These are phyloP conservation scores for Helicostylum pulchrum DNA, from an alignment of 192 early-diverging fungal species.

Conservation along the genomic window DNA sequence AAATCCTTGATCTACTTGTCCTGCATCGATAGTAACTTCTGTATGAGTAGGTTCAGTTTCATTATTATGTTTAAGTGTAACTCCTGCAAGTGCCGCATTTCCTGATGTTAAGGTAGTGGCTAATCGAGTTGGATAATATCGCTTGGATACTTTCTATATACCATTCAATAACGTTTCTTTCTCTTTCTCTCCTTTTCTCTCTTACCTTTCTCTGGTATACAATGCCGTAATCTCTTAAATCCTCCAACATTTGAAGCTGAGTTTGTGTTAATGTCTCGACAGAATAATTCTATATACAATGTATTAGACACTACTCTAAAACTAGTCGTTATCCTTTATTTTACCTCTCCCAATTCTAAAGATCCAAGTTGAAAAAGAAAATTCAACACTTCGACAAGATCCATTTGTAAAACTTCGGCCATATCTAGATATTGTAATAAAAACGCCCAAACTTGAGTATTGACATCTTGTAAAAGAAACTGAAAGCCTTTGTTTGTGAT, in stretches of 20 bases:
- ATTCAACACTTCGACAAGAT: slow-evolving; percentile 90
- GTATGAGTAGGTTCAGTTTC: slow-evolving; percentile 22
- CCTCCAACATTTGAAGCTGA: slow-evolving; percentile 81
- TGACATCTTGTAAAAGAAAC: slow-evolving; percentile 90
- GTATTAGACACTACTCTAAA: neutral
- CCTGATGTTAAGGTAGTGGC: slow-evolving; percentile 90
- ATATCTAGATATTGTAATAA: slow-evolving; percentile 89
- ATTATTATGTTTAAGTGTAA: slow-evolving; percentile 32
- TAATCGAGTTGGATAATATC: slow-evolving; percentile 91
- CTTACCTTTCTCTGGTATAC: slow-evolving; percentile 80
- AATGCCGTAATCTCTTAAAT: slow-evolving; percentile 86
- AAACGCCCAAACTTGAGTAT: slow-evolving; percentile 95
- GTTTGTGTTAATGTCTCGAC: slow-evolving; percentile 79
- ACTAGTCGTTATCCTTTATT: neutral
- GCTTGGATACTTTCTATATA: slow-evolving; percentile 11
- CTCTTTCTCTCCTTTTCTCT: neutral
- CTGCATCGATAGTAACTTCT: slow-evolving; percentile 35
- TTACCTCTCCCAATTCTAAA: slow-evolving; percentile 80
- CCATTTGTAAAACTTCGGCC: slow-evolving; percentile 74
- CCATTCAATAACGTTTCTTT: neutral
- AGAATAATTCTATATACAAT: slow-evolving; percentile 66
- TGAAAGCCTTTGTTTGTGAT: slow-evolving; percentile 98
- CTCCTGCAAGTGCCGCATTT: slow-evolving; percentile 45
- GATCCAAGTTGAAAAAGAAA: slow-evolving; percentile 93
- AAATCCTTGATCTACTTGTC: slow-evolving; percentile 63